A percentile compares a stretch with the other conserved stretches of the same genome.
phyloP scores from a whole-genome alignment of 2,329 filamentous ascomycete species.

The Lomentospora prolificans region DNA sequence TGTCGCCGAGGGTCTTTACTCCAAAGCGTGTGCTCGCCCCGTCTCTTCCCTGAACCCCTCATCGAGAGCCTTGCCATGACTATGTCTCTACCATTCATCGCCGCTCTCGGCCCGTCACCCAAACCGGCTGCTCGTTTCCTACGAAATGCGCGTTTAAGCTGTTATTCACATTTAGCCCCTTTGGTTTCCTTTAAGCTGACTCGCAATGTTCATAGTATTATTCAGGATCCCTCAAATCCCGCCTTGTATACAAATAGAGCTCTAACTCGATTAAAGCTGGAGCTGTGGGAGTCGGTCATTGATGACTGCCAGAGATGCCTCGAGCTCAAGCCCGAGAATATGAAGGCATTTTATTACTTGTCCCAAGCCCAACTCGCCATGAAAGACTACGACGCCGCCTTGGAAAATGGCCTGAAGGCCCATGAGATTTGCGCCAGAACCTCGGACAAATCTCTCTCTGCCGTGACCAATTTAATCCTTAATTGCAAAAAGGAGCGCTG shows the following conservation, averaged over 20 bases:
- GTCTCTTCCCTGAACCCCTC: neutral
- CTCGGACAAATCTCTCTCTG: constrained; percentile 57
- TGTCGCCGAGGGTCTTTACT: constrained; percentile 60
- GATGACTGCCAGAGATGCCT: constrained; percentile 70
- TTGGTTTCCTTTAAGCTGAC: no score
- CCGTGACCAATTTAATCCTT: constrained; percentile 65
- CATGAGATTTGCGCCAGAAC: constrained; percentile 58
- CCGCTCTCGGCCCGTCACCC: no score
- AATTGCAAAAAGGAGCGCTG: constrained; percentile 78
- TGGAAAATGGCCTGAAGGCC: constrained; percentile 59
- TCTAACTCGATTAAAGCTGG: constrained; percentile 67
- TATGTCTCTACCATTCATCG: neutral
- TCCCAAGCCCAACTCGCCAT: constrained; percentile 75
- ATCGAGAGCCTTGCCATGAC: neutral
- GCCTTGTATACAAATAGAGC: constrained; percentile 84
- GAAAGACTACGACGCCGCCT: constrained; percentile 51
- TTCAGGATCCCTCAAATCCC: constrained; percentile 66
- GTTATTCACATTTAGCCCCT: no score
- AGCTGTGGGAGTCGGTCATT: constrained; percentile 64
- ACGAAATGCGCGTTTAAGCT: no score
- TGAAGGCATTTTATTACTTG: constrained; percentile 80
- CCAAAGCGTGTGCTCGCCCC: constrained; percentile 48
- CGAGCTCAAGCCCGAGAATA: constrained; percentile 50
- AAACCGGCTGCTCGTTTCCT: no score
- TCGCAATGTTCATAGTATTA: constrained; percentile 44